Percentiles rank a stretch among this genome's conserved stretches.
phyloP scores from a whole-genome alignment of 148 eudicot species.

The Talinum fruticosum region DNA sequence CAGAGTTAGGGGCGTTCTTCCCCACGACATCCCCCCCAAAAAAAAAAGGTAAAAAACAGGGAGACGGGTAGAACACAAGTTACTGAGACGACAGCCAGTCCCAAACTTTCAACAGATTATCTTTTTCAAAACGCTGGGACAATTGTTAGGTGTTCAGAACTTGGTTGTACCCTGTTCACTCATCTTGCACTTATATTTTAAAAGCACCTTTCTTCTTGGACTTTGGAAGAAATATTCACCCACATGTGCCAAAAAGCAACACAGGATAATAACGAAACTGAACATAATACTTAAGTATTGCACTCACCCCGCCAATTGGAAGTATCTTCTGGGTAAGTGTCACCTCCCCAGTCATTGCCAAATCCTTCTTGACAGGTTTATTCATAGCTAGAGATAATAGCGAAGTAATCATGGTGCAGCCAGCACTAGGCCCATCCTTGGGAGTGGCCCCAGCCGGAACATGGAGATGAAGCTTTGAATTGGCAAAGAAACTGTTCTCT shows the following conservation, averaged over 20 bases:
- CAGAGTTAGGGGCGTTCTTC: not conserved
- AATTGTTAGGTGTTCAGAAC: not conserved
- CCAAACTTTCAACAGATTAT: not conserved
- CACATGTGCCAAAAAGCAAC: not conserved
- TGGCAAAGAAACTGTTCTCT: slow-evolving; percentile 54
- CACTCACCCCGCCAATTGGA: slow-evolving; percentile 98
- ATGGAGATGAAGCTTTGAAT: slow-evolving; percentile 89
- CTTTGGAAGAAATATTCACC: not conserved
- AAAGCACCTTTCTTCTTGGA: not conserved
- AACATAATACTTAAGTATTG: not conserved
- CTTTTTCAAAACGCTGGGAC: not conserved
- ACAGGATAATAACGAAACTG: not conserved
- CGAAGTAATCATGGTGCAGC: slow-evolving; percentile 98
- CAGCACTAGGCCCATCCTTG: slow-evolving; percentile 99
- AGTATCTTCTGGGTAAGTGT: slow-evolving; percentile 90
- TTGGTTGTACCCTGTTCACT: not conserved
- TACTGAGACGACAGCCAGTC: not conserved
- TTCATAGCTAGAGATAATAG: slow-evolving; percentile 83
- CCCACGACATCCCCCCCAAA: too few relatives aligned
- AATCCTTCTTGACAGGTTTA: slow-evolving; percentile 78
- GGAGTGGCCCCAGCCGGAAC: slow-evolving; percentile 99
- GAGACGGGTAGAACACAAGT: not conserved
- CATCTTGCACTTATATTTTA: not conserved
- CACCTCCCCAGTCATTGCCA: slow-evolving; percentile 99
- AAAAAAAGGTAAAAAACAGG: too few relatives aligned